These are phyloP conservation scores for Wickerhamomyces canadensis DNA, from an alignment of 805 yeast genomes.

Conservation along the genomic window DNA sequence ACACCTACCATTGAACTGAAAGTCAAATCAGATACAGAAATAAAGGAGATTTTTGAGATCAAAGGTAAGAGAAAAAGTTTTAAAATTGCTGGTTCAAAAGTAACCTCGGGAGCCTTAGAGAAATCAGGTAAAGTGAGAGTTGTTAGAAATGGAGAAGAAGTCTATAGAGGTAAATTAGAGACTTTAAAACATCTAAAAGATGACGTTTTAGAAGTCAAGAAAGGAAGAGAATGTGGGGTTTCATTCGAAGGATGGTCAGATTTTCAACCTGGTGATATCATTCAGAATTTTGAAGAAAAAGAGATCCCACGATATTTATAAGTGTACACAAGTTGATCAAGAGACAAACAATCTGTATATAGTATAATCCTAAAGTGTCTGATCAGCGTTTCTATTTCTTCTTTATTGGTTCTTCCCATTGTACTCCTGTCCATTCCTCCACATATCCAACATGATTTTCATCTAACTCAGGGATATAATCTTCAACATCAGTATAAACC, in stretches of 20 bases:
- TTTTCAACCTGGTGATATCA: constrained; percentile 68
- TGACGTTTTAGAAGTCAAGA: constrained; percentile 68
- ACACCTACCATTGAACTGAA: constrained; percentile 64
- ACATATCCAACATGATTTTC: constrained; percentile 69
- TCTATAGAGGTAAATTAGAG: constrained; percentile 56
- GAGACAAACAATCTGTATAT: too few species aligned
- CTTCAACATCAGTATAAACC: constrained; percentile 71
- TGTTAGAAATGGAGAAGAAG: constrained; percentile 41
- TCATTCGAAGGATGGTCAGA: constrained; percentile 62
- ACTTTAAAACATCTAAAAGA: constrained; percentile 80
- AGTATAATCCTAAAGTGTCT: too few species aligned
- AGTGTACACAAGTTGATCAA: too few species aligned
- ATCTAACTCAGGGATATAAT: constrained; percentile 53
- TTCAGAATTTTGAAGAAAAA: constrained; percentile 69
- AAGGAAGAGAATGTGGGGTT: constrained; percentile 90
- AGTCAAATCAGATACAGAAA: constrained; percentile 57
- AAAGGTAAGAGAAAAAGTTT: constrained; percentile 49
- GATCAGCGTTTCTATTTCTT: too few species aligned
- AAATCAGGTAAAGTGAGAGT: constrained; percentile 56
- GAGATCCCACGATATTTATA: constrained; percentile 48
- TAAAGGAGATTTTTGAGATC: constrained; percentile 70
- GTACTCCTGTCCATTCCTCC: constrained; percentile 79
- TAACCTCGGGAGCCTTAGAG: constrained; percentile 60
- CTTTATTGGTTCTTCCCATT: constrained; percentile 61
- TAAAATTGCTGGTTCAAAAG: constrained; percentile 85